Evolutionary conservation across 2,329 filamentous ascomycete genomes (phyloP), one percentile per base, ranked within the genome.

Genomic region (Cadophora luteo-olivacea): DNA sequence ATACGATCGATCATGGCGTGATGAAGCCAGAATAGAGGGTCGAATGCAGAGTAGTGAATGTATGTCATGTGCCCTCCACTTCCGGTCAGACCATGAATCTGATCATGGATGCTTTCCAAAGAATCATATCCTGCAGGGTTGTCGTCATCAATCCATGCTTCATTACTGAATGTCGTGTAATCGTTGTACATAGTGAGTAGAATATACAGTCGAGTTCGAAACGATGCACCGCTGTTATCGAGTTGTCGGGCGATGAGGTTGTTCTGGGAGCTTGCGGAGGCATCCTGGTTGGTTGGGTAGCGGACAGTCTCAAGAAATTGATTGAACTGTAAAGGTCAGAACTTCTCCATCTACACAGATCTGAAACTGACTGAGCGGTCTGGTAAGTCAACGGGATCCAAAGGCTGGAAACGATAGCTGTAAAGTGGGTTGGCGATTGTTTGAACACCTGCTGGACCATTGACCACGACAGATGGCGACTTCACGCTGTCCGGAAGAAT

Each of bases 161-260:
- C 89, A 75, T 90, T 94, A 74, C 89, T 89, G 76, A 93, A 92
- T 19, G 85, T 82, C 19, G 87, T 86, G 76, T 89, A 92, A 72
- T 92, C 86, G 57, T 85, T 82, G 76, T 92, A 92, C 68, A 86
- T 87, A 9, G 89, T 87, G 70, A 92, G 87, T 1, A 93, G 82
- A 63, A 87, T 89, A 74, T 89, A 91, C 1, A 94, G 82, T 14
- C 92, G 85, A 71, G 88, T 83, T 74, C 89, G 86, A 48, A 89
- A 83, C 16, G 84, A 84, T 2, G 81, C 78, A 5, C 87, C 82
- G 69, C 85, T 86, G 32, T 81, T 82, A 70, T 87, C 82, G 19
- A 90, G 77, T 19, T 84, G 82, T 14, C 81, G 75, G 14, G 84
- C 85, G 36, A 91, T 84, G 24, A 84, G 79, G 4, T 85, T 80